Evolutionary conservation across 805 yeast genomes (phyloP).

Genomic region (Metschnikowia koreensis): DNA sequence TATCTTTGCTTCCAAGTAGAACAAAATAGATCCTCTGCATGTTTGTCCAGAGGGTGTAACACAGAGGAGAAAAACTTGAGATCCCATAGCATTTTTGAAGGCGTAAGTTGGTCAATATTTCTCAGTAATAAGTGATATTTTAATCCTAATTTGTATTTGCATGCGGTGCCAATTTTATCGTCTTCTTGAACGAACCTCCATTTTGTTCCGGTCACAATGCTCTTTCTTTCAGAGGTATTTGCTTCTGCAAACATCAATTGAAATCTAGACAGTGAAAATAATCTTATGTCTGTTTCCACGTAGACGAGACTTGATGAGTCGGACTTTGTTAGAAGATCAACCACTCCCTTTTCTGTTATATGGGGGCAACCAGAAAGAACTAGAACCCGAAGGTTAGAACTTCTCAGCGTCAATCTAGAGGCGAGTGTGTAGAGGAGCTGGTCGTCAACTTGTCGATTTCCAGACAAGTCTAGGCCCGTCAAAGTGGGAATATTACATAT

Average conservation of each 20-base stretch:
- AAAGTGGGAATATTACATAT: slow-evolving; percentile 28
- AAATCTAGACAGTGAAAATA: slow-evolving; percentile 5
- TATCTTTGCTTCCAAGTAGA: slow-evolving; percentile 19
- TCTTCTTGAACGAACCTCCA: slow-evolving; percentile 21
- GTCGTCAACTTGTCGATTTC: slow-evolving; percentile 29
- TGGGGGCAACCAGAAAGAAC: slow-evolving; percentile 24
- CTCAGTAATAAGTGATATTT: slow-evolving; percentile 22
- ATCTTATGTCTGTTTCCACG: slow-evolving; percentile 15
- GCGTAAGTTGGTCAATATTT: neutral
- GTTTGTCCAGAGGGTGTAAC: slow-evolving; percentile 3
- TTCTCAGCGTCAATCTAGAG: slow-evolving; percentile 18
- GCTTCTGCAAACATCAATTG: slow-evolving; percentile 1
- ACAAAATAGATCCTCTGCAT: slow-evolving; percentile 5
- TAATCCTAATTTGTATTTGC: slow-evolving; percentile 26
- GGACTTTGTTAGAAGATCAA: slow-evolving; percentile 7
- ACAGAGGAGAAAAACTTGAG: slow-evolving; percentile 16
- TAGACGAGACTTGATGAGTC: slow-evolving; percentile 8
- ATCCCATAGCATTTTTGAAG: slow-evolving; percentile 15
- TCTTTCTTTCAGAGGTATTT: neutral
- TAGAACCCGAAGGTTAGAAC: slow-evolving; percentile 24
- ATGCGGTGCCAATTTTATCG: slow-evolving; percentile 11
- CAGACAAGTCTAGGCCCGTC: slow-evolving; percentile 33
- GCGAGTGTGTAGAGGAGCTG: slow-evolving; percentile 26
- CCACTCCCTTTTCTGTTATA: slow-evolving; percentile 13
- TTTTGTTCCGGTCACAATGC: slow-evolving; percentile 21